Evolutionary conservation across 2,329 filamentous ascomycete species (phyloP), one percentile per base, ranked within the genome.

Genomic region (Microdochium bolleyi): DNA sequence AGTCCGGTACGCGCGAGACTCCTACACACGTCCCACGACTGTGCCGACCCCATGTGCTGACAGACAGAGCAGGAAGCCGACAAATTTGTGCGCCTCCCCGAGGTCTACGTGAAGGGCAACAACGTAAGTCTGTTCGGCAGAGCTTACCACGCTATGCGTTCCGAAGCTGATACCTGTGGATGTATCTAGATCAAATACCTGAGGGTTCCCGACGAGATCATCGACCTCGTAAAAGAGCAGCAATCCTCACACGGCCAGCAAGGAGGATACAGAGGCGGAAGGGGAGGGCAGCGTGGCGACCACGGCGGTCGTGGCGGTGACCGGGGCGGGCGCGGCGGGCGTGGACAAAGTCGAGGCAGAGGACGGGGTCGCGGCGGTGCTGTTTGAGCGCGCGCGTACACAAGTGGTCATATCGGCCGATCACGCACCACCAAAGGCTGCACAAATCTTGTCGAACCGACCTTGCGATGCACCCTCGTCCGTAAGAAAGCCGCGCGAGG

Each of bases 101-200:
- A 99, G 70, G 91, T 92, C 54, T 99, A 99, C 66, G 89, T 99
- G 51, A 88, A 95, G 67, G 94, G 94, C 56, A 99, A 97, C 73
- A 99, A 97, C 67, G 92, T 96, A 73, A 56, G 87, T 76, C 11
- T 13, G 8, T 8, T 3, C 1, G 11, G 25, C 49, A 24, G 13
- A 22, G 2, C 51, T 34, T 32, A 38, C n/a, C 22, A 21, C 13
- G 37, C 34, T 38, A 16, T 8, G 44, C 25, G 13, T 2, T 11
- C 3, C 24, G 32, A 50, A 51, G 50, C 62, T 67, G 46, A 68
- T 52, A 56, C 51, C 13, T n/a, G n/a, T 22, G 13, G 4, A 22
- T 22, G 19, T 37, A 24, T 24, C 41, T 65, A 96, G 94, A 99
- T 99, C 75, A 99, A 99, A 78, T 99, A 96, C 73, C 82, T 99